Base-by-base conservation (phyloP, 2,329 filamentous ascomycete genomes). In the Cladosporium phlei region DNA sequence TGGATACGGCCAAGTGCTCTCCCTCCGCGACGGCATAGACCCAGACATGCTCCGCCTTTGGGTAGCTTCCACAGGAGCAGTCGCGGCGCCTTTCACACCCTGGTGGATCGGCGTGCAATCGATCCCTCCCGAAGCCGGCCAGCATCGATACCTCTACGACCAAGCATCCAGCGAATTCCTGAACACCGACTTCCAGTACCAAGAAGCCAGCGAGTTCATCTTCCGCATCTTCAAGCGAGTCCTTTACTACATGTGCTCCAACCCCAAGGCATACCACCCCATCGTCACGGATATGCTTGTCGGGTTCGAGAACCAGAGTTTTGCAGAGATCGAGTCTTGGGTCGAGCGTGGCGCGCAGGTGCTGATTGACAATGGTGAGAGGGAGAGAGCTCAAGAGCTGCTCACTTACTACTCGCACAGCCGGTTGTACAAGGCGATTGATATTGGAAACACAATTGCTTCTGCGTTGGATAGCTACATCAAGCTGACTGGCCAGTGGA, bases 1-100 rank as follows among this genome's bases (percentile, higher is more conserved):
- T n/a, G 64, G 62, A 2, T 66, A 66, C 21, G 64, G 64, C 1
- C 62, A 66, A 38, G 62, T 66, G 3, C 54, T 64, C 1, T 61
- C 56, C 19, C 52, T 66, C 10, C 53, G 48, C 11, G 47, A 55
- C 5, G 46, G 55, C 20, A 58, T 55, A 25, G 56, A 65, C 25
- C 52, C 59, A 9, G 61, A 65, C 40, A 56, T 65, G 6, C 55
- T 62, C 11, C 62, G 61, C 19, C 57, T 66, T 16, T 66, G 62
- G 62, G 51, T 62, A 5, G 62, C 64, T 9, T 62, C 63, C 2
- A 66, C 61, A 1, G 51, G 61, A 3, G 64, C 63, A 4, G 63
- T 66, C 1, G 64, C 62, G 0, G 62, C 63, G 8, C 62, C 63
- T 1, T 66, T 64, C 52, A 54, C 56, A 10, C 63, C 62, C 1